Percentiles rank a stretch among this genome's conserved stretches.
Conservation (phyloP, 2,329 filamentous ascomycete genomes). For the Cordyceps cicadae region DNA sequence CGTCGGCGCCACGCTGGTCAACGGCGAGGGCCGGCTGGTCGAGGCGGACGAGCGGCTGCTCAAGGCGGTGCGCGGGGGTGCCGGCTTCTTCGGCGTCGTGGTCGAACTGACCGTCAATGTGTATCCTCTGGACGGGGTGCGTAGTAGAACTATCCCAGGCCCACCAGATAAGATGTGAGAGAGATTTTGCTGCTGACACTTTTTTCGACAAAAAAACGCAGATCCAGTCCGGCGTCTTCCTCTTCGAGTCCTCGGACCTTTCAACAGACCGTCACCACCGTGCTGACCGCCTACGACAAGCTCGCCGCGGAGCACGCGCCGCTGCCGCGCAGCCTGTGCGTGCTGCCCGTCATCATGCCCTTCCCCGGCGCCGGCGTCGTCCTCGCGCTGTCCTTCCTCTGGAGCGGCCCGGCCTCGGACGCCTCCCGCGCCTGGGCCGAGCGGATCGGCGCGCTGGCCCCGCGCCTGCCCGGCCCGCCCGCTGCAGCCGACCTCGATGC, state of each 20-base stretch:
- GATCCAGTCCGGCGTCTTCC: constrained; percentile 17
- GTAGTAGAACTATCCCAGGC: no score
- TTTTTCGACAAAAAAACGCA: background rate
- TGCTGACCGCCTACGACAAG: constrained; percentile 16
- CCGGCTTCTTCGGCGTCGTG: constrained; percentile 21
- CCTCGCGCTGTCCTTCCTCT: constrained; percentile 22
- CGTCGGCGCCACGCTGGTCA: constrained; percentile 22
- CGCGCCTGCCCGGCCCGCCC: constrained; percentile 22
- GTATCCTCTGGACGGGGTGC: constrained; percentile 13
- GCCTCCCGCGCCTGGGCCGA: constrained; percentile 22
- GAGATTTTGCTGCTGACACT: no score
- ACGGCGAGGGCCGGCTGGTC: constrained; percentile 20
- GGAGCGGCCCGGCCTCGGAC: constrained; percentile 25
- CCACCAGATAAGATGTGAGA: no score
- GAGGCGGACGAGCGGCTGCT: constrained; percentile 21
- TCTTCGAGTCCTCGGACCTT: constrained; percentile 28
- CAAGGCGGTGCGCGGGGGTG: constrained; percentile 21
- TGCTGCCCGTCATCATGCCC: constrained; percentile 24
- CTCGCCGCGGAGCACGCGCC: constrained; percentile 14
- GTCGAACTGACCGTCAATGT: constrained; percentile 21
- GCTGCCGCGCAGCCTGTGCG: constrained; percentile 17
- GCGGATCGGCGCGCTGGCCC: constrained; percentile 21
- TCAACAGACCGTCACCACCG: constrained; percentile 15
- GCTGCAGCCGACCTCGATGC: constrained; percentile 15
- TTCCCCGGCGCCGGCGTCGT: constrained; percentile 22